A percentile compares a stretch with the other conserved stretches of the same genome.
These are phyloP conservation scores for Coemansia sp. DNA, from an alignment of 192 early-diverging fungal species.

Conservation along the genomic window DNA sequence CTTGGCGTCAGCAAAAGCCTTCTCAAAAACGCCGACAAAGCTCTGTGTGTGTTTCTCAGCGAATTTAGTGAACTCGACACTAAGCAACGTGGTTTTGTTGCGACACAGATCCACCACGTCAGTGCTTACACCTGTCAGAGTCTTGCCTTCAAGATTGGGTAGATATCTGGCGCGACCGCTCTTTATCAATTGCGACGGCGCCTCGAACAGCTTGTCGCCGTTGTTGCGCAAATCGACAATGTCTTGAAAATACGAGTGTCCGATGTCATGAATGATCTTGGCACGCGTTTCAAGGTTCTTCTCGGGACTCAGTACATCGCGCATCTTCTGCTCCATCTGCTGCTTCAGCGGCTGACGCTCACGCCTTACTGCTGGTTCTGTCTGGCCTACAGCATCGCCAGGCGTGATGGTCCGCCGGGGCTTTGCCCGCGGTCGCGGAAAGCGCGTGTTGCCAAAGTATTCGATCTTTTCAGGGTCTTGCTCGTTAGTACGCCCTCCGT, in stretches of 20 bases:
- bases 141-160: slow-evolving; percentile 47
- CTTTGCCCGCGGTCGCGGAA: slow-evolving; percentile 45
- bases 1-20: slow-evolving; percentile 15
- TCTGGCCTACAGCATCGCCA: slow-evolving; percentile 49
- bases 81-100: slow-evolving; percentile 42
- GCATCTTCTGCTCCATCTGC: slow-evolving; percentile 31
- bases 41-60: slow-evolving; percentile 48
- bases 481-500: not conserved
- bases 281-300: slow-evolving; percentile 53
- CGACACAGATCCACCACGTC: slow-evolving; percentile 33
- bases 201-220: slow-evolving; percentile 53
- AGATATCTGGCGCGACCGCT: slow-evolving; percentile 33
- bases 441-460: slow-evolving; percentile 52
- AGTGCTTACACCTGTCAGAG: slow-evolving; percentile 18
- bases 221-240: slow-evolving; percentile 53
- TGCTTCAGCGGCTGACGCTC: slow-evolving; percentile 17
- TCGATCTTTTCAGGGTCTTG: slow-evolving; percentile 34
- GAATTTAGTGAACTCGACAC: slow-evolving; percentile 52
- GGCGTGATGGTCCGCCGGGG: slow-evolving; percentile 48
- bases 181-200: slow-evolving; percentile 38
- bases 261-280: slow-evolving; percentile 47
- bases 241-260: slow-evolving; percentile 53
- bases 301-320: slow-evolving; percentile 47
- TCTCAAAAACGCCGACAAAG: slow-evolving; percentile 37
- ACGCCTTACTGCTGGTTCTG: slow-evolving; percentile 23